Evolutionary conservation across 2,329 filamentous ascomycete genomes (phyloP), one percentile per base, ranked within the genome.

Genomic region (Zarea fungicola): DNA sequence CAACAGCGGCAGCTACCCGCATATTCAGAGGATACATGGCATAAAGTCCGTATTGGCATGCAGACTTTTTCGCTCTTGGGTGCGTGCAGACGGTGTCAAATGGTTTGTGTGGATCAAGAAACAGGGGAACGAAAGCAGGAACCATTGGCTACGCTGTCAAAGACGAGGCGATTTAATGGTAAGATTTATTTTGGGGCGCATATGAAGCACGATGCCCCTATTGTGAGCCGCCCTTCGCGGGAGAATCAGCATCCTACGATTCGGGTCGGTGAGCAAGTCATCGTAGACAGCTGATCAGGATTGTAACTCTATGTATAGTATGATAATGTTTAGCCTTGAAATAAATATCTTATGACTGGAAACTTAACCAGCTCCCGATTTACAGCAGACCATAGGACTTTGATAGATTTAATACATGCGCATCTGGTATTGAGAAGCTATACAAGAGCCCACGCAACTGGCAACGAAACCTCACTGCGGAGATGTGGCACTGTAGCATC

Each of bases 171-270:
- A 49, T 83, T 89, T 54, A 83, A 87, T 44, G 89, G 90, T 2
- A 90, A 90, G 66, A 85, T 96, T 3, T 86, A 86, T 57, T 99
- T 99, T 71, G 93, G 93, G 5, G 82, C 86, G 51, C 92, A 99
- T 55, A 83, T 84, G 79, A 74, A 74, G 23, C 76, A 80, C 54
- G 61, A 69, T n/a, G 42, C 37, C 1, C 9, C 31, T 8, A 34
- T 14, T 11, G 10, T 3, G 26, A 51, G 10, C 31, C 26, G 7
- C 18, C 22, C 21, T 10, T 36, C 36, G 13, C 25, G 23, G 19
- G 36, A 18, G 6, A 42, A 35, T 9, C 46, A 42, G 31, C 37
- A 42, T 23, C 46, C 46, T 13, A 49, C 71, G 2, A 74, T 83
- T 46, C 60, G 63, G 43, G 69, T 81, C 19, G 78, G 78, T 19